Evolutionary conservation across 495 filamentous ascomycete genomes (phyloP).

Genomic region (Annulohypoxylon maeteangense): DNA sequence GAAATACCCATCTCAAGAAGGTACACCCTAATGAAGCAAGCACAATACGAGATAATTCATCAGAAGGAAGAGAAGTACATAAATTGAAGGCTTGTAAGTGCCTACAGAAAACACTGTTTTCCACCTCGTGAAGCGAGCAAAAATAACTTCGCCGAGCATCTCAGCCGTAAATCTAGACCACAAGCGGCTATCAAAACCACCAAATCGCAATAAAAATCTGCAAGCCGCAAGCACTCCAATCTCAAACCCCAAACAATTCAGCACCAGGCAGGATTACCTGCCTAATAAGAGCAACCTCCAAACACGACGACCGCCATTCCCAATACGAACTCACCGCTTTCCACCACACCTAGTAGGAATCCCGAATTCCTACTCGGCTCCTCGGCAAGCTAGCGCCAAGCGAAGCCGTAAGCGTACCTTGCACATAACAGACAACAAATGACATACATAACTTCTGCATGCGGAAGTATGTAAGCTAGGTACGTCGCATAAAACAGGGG

Average conservation of each 20-base stretch:
- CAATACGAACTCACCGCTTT: not conserved
- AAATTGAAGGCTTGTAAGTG: too few species aligned
- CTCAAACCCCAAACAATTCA: not conserved
- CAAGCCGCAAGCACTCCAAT: not conserved
- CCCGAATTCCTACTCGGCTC: not conserved
- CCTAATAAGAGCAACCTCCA: not conserved
- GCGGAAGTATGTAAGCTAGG: too few species aligned
- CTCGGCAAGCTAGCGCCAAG: not conserved
- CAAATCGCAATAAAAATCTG: not conserved
- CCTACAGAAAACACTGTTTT: too few species aligned
- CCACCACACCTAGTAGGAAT: not conserved
- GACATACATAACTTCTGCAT: constrained; percentile 6
- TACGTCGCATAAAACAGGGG: constrained; percentile 33
- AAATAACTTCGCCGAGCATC: too few species aligned
- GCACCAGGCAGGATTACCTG: not conserved
- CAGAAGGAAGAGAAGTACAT: too few species aligned
- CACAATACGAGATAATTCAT: too few species aligned
- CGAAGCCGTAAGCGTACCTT: not conserved
- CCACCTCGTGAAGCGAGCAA: too few species aligned
- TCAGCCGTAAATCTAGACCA: not conserved
- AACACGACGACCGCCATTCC: not conserved
- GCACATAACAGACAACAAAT: not conserved
- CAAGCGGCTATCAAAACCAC: not conserved
- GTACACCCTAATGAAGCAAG: too few species aligned
- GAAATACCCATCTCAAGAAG: too few species aligned